Evolutionary conservation across 495 filamentous ascomycete genomes (phyloP), one percentile per base, ranked within the genome.

Genomic region (Choiromyces venosus): DNA sequence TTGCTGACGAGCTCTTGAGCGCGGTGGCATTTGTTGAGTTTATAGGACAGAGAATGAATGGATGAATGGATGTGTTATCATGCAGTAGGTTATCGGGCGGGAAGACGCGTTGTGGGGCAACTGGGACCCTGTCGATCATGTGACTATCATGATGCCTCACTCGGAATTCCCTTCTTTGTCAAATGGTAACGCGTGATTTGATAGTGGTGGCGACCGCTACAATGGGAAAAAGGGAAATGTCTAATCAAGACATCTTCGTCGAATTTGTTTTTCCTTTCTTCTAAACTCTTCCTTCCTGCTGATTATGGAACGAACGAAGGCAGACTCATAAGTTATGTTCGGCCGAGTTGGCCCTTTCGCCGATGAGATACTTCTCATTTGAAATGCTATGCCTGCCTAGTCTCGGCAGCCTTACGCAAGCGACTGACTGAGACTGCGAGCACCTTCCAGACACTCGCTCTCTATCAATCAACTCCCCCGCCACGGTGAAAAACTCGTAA

Each of bases 71-170:
- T 16, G 12, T 33, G 25, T 33, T n/a, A 33, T 61, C n/a, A n/a
- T n/a, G n/a, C n/a, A n/a, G n/a, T n/a, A n/a, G n/a, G 40, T 1
- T 21, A 44, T 12, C 4, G 40, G 40, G 18, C n/a, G 52, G 52
- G 52, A 61, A 61, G 52, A 61, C 52, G 52, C 52, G 52, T 61
- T 61, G 52, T 61, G 52, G 52, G 25, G 25, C 52, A 61, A 61
- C 25, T 0, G 33, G 10, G 52, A 61, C 52, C 52, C 52, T 12
- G 52, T 12, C 1, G 52, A 18, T 61, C 52, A 61, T 14, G 25
- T 33, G 52, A 10, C 16, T 61, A 1, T 61, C 52, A 61, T 33
- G 16, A 16, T 29, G 18, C 25, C 25, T 61, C 52, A 61, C 52
- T 61, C 52, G 52, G 7, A 56, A 61, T 33, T 29, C 25, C 52